Percentiles rank a stretch among this genome's conserved stretches.
These are phyloP conservation scores for Fermentozyma sake DNA, from an alignment of 1,139 yeast genomes.

Conservation along the genomic window DNA sequence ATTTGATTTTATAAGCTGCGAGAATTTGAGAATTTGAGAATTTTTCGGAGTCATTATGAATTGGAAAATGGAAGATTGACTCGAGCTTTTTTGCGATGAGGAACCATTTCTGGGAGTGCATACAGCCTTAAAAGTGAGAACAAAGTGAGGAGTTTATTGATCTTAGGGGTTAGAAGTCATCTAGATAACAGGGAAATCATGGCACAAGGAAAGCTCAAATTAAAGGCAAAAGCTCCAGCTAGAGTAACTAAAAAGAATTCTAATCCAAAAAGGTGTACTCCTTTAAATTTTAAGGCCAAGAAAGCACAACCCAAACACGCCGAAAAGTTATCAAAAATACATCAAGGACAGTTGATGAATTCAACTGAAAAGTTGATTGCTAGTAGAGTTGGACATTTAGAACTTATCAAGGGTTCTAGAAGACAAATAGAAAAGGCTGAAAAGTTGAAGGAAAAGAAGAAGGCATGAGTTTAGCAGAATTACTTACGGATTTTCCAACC, in stretches of 20 bases:
- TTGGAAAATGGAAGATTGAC: too few species aligned
- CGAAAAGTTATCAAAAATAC: constrained; percentile 54
- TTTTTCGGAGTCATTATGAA: too few species aligned
- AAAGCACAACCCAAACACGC: constrained; percentile 47
- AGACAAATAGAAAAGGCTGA: constrained; percentile 64
- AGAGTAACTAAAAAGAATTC: constrained; percentile 50
- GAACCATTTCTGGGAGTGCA: too few species aligned
- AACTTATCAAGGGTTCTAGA: constrained; percentile 87
- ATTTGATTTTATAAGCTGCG: too few species aligned
- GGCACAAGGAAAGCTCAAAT: constrained; percentile 59
- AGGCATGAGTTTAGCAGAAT: constrained; percentile 5
- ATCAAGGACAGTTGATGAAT: constrained; percentile 60
- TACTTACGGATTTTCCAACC: constrained; percentile 5
- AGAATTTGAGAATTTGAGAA: too few species aligned
- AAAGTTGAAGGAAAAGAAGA: constrained; percentile 24
- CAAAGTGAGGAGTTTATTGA: too few species aligned
- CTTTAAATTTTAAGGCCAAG: constrained; percentile 67
- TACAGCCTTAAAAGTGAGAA: too few species aligned
- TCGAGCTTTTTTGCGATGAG: constrained; percentile 6
- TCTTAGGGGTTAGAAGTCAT: too few species aligned
- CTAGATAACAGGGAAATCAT: too few species aligned
- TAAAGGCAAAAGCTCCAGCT: constrained; percentile 33
- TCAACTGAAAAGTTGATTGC: constrained; percentile 84
- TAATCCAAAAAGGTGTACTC: constrained; percentile 68
- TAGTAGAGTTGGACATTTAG: constrained; percentile 92